Percentiles rank a stretch among this genome's conserved stretches.
These are phyloP conservation scores for Cylindrotheca closterium DNA, from an alignment of 108 stramenopile species.

Conservation along the genomic window DNA sequence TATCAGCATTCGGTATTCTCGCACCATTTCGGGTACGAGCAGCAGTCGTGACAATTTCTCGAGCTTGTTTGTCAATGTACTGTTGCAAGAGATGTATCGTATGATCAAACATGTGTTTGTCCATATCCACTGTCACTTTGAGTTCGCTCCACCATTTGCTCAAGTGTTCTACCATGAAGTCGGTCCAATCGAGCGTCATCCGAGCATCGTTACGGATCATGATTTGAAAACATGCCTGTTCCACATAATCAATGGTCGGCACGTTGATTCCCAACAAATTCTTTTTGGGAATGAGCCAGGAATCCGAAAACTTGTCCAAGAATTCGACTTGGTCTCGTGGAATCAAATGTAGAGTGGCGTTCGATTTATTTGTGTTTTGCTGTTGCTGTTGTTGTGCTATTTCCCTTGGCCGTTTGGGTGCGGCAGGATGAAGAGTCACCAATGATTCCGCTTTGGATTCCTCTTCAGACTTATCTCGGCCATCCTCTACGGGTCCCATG, in stretches of 20 bases:
- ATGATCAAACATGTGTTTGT: background rate
- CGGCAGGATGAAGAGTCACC: too few relatives aligned
- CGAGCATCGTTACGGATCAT: slow-evolving; percentile 5
- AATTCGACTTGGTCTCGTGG: background rate
- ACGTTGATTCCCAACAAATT: background rate
- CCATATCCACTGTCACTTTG: background rate
- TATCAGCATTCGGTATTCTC: too few relatives aligned
- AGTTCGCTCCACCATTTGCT: slow-evolving; percentile 41
- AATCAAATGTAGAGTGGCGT: background rate
- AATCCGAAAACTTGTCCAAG: slow-evolving; percentile 5
- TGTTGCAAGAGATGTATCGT: slow-evolving; percentile 10
- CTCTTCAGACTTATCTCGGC: too few relatives aligned
- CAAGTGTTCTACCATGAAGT: slow-evolving; percentile 58
- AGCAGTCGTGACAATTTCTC: background rate
- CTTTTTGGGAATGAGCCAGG: background rate
- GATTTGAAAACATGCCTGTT: slow-evolving; percentile 1
- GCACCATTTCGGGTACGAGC: background rate
- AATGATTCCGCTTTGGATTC: too few relatives aligned
- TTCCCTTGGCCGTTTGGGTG: too few relatives aligned
- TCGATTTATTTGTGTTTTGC: background rate
- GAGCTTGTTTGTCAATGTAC: slow-evolving; percentile 9
- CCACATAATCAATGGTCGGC: background rate
- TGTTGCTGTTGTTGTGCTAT: too few relatives aligned
- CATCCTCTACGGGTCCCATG: too few relatives aligned
- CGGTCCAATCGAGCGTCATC: slow-evolving; percentile 52